phyloP scores from a whole-genome alignment of 257 asterid genomes.

The Nicotiana tabacum region DNA sequence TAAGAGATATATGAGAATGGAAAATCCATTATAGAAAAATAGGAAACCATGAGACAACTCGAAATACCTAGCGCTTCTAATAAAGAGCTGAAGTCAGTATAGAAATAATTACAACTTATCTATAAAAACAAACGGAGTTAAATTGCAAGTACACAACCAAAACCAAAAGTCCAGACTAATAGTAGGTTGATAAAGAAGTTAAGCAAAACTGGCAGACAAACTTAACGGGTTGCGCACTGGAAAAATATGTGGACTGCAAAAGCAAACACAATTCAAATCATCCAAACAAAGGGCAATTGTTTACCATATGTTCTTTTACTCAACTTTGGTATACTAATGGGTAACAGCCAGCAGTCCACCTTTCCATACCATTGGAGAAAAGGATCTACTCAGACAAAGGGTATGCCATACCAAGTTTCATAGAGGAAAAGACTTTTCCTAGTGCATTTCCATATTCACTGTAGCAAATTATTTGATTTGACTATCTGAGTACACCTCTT shows the following conservation, averaged over 20 bases:
- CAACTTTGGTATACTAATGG: neutral
- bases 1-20: neutral
- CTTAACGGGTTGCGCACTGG: neutral
- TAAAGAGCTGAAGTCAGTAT: neutral
- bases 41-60: neutral
- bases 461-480: neutral
- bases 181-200: neutral
- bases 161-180: neutral
- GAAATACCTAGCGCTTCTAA: neutral
- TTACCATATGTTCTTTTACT: neutral
- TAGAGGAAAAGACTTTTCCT: neutral
- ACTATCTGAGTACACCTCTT: neutral
- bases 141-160: neutral
- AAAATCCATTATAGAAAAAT: neutral
- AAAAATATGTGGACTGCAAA: neutral
- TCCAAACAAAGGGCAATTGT: neutral
- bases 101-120: neutral
- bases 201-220: neutral
- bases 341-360: neutral
- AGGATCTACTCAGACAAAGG: neutral
- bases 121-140: neutral
- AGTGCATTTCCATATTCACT: neutral
- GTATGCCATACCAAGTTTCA: neutral
- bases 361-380: neutral
- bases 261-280: neutral